Conservation (phyloP, 768 basidiomycete genomes). For the Calvatia gigantea region DNA sequence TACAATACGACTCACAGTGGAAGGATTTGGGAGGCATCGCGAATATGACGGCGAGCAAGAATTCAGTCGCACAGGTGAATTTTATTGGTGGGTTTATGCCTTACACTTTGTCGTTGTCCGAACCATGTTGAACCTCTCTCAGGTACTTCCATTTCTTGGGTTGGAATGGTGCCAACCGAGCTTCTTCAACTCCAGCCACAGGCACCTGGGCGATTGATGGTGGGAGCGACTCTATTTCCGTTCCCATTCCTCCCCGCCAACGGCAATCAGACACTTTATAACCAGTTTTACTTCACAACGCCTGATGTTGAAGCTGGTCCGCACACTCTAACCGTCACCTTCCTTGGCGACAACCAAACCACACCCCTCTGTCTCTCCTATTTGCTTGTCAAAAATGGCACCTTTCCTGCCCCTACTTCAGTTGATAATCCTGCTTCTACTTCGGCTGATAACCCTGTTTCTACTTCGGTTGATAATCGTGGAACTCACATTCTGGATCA, state of each 20-base stretch:
- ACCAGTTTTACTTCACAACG: constrained; percentile 25
- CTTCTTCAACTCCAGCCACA: constrained; percentile 3
- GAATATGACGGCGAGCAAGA: constrained; percentile 16
- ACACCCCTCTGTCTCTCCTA: constrained; percentile 26
- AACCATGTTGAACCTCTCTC: constrained; percentile 10
- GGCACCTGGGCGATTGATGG: constrained; percentile 21
- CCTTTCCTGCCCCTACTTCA: background rate
- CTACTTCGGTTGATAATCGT: background rate
- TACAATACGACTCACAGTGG: constrained; percentile 23
- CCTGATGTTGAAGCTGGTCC: constrained; percentile 15
- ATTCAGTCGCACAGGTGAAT: constrained; percentile 17
- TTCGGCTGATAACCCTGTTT: background rate
- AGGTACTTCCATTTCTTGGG: constrained; percentile 15
- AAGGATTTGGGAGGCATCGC: constrained; percentile 13
- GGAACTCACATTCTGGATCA: background rate
- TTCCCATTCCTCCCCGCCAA: constrained; percentile 17
- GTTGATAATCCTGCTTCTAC: background rate
- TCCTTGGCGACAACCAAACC: constrained; percentile 17
- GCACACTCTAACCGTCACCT: constrained; percentile 22
- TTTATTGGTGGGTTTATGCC: constrained; percentile 21
- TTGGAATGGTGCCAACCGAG: constrained; percentile 10
- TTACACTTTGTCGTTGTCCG: constrained; percentile 7
- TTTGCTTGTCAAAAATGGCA: constrained; percentile 21
- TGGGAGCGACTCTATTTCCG: constrained; percentile 14
- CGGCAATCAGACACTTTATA: constrained; percentile 13